A percentile compares a stretch with the other conserved stretches of the same genome.
Conservation (phyloP, 2,329 filamentous ascomycete species). For the Cladosporium sp. region DNA sequence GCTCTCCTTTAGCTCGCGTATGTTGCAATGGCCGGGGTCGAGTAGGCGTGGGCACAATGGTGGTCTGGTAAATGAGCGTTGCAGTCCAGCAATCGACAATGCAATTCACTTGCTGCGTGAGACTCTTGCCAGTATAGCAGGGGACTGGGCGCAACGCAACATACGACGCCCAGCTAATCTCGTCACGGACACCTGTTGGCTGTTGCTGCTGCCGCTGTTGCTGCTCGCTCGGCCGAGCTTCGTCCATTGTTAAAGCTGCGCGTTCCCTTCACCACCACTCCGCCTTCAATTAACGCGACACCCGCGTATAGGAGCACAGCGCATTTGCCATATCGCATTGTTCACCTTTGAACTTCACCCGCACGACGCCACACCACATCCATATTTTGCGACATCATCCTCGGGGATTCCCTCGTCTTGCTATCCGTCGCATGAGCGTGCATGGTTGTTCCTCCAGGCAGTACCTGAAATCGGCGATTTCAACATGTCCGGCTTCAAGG, state of each 20-base stretch:
- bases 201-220: background rate
- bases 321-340: background rate
- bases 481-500: constrained; percentile 67
- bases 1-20: constrained; percentile 7
- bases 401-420: background rate
- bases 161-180: background rate
- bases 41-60: background rate
- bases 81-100: background rate
- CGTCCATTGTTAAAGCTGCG: background rate
- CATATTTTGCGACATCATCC: background rate
- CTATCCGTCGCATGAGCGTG: background rate
- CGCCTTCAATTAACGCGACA: constrained; percentile 2
- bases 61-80: background rate
- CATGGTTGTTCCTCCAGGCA: background rate
- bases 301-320: background rate
- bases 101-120: background rate
- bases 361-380: background rate
- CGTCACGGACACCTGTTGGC: constrained; percentile 7
- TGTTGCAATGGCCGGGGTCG: background rate
- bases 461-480: background rate
- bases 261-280: background rate
- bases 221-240: constrained; percentile 4
- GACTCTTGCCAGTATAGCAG: constrained; percentile 2
- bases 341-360: background rate
- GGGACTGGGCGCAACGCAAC: background rate